These are phyloP conservation scores for Penicillium fuscoglaucum DNA, from an alignment of 2,329 filamentous ascomycete species.

Conservation along the genomic window DNA sequence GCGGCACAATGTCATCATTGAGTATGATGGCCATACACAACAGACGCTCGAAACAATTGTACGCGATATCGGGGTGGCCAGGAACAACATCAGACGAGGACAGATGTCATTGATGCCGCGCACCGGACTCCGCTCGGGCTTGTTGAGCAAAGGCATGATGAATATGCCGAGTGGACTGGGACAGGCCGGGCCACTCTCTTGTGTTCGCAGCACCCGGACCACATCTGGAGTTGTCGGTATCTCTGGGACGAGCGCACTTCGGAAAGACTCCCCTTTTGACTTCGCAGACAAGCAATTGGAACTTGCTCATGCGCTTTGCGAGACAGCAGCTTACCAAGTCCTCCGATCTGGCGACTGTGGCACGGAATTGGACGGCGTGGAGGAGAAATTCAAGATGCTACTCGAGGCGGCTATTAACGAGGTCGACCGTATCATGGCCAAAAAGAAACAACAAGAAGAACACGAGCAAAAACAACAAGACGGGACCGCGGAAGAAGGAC, in stretches of 20 bases:
- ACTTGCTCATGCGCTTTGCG: constrained; percentile 75
- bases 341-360: constrained; percentile 82
- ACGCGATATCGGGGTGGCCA: constrained; percentile 73
- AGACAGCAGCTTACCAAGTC: constrained; percentile 84
- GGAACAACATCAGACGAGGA: constrained; percentile 83
- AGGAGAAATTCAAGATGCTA: constrained; percentile 64
- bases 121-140: constrained; percentile 23
- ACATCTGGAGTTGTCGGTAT: constrained; percentile 20
- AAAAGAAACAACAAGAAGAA: constrained; percentile 44
- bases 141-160: constrained; percentile 15
- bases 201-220: constrained; percentile 32
- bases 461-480: constrained; percentile 16
- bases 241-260: constrained; percentile 14
- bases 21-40: constrained; percentile 87
- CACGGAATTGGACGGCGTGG: constrained; percentile 71
- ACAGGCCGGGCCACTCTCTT: constrained; percentile 11
- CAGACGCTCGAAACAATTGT: constrained; percentile 79
- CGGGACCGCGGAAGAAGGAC: constrained; percentile 2
- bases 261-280: constrained; percentile 65
- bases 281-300: constrained; percentile 76
- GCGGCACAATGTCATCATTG: constrained; percentile 78
- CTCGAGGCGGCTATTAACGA: constrained; percentile 62
- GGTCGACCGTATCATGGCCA: constrained; percentile 56
- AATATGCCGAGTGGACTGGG: constrained; percentile 2
- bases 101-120: constrained; percentile 57